Evolutionary conservation across 495 filamentous ascomycete species (phyloP).

Genomic region (Podospora pseudopauciseta): DNA sequence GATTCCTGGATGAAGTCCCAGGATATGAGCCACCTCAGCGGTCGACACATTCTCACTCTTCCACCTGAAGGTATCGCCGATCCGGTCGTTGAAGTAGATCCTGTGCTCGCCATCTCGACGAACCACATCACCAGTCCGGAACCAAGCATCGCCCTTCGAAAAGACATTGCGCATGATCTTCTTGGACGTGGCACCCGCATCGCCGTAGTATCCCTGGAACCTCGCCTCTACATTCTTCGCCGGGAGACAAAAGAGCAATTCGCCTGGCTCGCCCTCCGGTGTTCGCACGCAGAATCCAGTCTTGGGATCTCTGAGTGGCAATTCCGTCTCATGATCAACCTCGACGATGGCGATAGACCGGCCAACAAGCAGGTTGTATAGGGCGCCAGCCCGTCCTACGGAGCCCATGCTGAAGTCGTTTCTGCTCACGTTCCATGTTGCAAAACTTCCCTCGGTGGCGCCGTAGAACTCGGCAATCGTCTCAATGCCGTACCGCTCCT

Average conservation of each 20-base stretch:
- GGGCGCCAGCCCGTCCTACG: conserved; percentile 69
- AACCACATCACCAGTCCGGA: conserved; percentile 82
- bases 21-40: conserved; percentile 70
- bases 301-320: conserved; percentile 64
- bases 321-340: conserved; percentile 68
- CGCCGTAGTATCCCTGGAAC: conserved; percentile 88
- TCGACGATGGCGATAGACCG: conserved; percentile 56
- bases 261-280: conserved; percentile 64
- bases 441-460: conserved; percentile 74
- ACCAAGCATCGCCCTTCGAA: conserved; percentile 78
- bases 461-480: conserved; percentile 87
- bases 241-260: conserved; percentile 74
- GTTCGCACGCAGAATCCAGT: conserved; percentile 69
- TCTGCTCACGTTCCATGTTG: conserved; percentile 68
- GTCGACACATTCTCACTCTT: conserved; percentile 92
- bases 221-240: conserved; percentile 55
- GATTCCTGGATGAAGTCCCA: conserved; percentile 64
- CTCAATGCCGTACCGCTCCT: conserved; percentile 78
- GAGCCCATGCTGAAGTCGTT: conserved; percentile 78
- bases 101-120: conserved; percentile 66
- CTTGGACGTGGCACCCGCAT: conserved; percentile 64
- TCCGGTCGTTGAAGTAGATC: conserved; percentile 82
- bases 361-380: conserved; percentile 56
- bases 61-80: conserved; percentile 95
- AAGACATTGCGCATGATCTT: conserved; percentile 81